Percentiles rank a stretch among this genome's conserved stretches.
phyloP scores from a whole-genome alignment of 139 green algal genomes.

The Coelastrella sp. region DNA sequence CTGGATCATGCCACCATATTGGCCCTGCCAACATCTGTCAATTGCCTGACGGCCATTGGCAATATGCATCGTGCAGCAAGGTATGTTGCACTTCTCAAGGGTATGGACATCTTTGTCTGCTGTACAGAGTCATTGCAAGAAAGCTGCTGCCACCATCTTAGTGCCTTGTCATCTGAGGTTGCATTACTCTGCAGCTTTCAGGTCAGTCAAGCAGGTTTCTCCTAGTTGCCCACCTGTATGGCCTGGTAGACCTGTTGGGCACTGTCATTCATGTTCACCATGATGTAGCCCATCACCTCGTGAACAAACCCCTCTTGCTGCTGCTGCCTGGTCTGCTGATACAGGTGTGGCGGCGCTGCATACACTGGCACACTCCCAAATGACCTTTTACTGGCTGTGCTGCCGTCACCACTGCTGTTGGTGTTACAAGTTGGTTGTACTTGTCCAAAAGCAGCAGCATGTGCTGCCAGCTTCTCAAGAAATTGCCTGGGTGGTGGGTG shows the following conservation, averaged over 20 bases:
- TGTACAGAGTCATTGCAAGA: background rate
- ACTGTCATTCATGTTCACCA: conserved; percentile 9
- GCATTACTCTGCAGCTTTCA: no score
- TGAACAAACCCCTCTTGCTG: conserved; percentile 24
- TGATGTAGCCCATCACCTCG: conserved; percentile 34
- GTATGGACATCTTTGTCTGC: background rate
- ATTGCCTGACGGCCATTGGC: no score
- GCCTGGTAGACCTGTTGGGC: conserved; percentile 18
- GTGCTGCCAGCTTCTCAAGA: conserved; percentile 27
- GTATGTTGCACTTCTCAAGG: no score
- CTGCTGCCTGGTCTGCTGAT: conserved; percentile 6
- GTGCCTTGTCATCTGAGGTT: background rate
- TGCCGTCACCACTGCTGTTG: conserved; percentile 7
- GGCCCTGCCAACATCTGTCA: no score
- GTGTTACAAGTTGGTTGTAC: background rate
- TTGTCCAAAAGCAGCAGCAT: conserved; percentile 26
- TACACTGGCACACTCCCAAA: background rate
- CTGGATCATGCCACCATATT: no score
- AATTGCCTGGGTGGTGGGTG: background rate
- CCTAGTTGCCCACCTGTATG: conserved; percentile 10
- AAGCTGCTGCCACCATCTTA: background rate
- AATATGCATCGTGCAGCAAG: no score
- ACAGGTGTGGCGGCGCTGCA: background rate
- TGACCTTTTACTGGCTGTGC: background rate
- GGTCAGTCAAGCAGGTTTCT: no score